Percentiles rank a stretch among this genome's conserved stretches.
Evolutionary conservation across 2,329 filamentous ascomycete species (phyloP).

Genomic region (Diaporthe velutina): DNA sequence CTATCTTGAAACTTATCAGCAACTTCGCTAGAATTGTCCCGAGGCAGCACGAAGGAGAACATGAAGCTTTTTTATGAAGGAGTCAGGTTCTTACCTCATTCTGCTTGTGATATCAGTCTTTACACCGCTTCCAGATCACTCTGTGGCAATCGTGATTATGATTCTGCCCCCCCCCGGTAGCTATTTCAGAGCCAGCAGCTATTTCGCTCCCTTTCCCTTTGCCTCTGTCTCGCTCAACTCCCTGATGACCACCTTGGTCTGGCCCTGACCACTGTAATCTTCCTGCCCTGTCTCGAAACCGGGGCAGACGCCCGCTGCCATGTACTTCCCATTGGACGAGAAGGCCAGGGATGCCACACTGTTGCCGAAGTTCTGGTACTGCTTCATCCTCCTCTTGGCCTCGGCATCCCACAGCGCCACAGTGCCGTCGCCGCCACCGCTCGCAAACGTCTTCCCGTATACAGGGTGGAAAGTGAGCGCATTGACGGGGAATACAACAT

Average conservation of each 20-base stretch:
- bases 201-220: constrained; percentile 84
- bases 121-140: neutral
- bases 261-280: constrained; percentile 78
- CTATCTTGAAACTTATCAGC: constrained; percentile 25
- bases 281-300: constrained; percentile 91
- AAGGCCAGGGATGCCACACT: constrained; percentile 85
- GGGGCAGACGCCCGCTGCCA: constrained; percentile 86
- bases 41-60: too few relatives aligned
- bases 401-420: constrained; percentile 95
- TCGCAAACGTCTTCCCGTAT: constrained; percentile 83
- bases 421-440: constrained; percentile 89
- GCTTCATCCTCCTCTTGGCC: constrained; percentile 88
- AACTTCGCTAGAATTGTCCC: neutral
- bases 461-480: constrained; percentile 89
- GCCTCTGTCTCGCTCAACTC: constrained; percentile 91
- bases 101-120: neutral
- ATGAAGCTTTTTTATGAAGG: neutral
- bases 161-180: constrained; percentile 10
- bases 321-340: constrained; percentile 79
- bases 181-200: constrained; percentile 40
- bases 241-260: constrained; percentile 82
- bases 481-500: constrained; percentile 93
- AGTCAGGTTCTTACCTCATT: constrained; percentile 32
- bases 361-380: constrained; percentile 87
- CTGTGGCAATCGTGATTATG: constrained; percentile 2